These are phyloP conservation scores for Citrus hindsii DNA, from an alignment of 345 rosid species.

Conservation along the genomic window DNA sequence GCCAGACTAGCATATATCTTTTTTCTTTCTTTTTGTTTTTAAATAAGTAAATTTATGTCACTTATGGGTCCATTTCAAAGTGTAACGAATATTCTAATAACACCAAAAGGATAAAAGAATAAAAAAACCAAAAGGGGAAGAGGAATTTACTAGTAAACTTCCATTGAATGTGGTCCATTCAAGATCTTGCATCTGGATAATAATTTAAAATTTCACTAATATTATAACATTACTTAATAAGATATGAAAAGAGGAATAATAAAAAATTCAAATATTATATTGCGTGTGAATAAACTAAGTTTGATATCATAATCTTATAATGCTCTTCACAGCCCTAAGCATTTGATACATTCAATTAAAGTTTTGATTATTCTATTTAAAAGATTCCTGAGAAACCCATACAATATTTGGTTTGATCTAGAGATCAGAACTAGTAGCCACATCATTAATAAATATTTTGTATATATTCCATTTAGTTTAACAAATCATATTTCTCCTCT, in stretches of 20 bases:
- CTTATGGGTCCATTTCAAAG: background rate
- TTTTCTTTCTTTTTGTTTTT: background rate
- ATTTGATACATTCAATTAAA: background rate
- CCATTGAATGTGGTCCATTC: background rate
- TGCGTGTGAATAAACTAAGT: background rate
- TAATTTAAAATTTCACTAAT: background rate
- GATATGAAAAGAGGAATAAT: background rate
- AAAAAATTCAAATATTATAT: background rate
- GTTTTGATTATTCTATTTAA: background rate
- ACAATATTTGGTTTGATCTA: background rate
- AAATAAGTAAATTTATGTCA: too few species aligned
- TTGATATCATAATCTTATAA: too few species aligned
- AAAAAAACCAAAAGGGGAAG: background rate
- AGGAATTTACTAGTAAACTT: background rate
- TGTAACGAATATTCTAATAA: background rate
- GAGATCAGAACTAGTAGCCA: background rate
- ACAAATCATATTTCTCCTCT: background rate
- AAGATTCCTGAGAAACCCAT: background rate
- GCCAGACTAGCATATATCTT: background rate
- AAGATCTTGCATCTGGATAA: background rate
- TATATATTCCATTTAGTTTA: background rate
- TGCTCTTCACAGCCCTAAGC: background rate
- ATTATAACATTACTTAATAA: background rate
- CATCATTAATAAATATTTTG: background rate
- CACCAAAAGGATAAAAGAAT: background rate